Percentiles rank a stretch among this genome's conserved stretches.
These are phyloP conservation scores for Eustoma russellianum DNA, from an alignment of 257 asterid species.

Conservation along the genomic window DNA sequence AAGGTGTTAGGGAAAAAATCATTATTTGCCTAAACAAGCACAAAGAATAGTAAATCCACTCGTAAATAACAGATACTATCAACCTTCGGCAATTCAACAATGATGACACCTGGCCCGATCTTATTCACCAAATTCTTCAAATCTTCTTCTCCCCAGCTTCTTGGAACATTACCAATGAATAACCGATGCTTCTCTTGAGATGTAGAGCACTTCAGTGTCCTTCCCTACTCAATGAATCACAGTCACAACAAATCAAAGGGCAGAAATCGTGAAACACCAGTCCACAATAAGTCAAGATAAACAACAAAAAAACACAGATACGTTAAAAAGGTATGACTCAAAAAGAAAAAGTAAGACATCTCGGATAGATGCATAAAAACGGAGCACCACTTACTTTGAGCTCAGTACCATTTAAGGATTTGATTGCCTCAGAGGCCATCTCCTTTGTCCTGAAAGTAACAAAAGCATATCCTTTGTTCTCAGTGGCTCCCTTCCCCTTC, in stretches of 20 bases:
- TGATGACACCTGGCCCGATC: slow-evolving; percentile 82
- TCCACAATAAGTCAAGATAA: not conserved
- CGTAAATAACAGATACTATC: slow-evolving; percentile 6
- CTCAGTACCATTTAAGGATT: slow-evolving; percentile 68
- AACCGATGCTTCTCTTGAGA: slow-evolving; percentile 90
- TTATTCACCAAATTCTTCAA: slow-evolving; percentile 55
- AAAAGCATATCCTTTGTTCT: slow-evolving; percentile 92
- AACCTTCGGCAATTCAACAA: slow-evolving; percentile 78
- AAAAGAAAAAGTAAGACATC: not conserved
- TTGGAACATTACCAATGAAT: slow-evolving; percentile 88
- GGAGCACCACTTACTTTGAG: slow-evolving; percentile 42
- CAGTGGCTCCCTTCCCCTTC: slow-evolving; percentile 80
- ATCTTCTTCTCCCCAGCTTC: slow-evolving; percentile 84
- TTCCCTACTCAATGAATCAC: slow-evolving; percentile 40
- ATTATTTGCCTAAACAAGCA: not conserved
- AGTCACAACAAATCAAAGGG: not conserved
- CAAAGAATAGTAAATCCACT: slow-evolving; percentile 1
- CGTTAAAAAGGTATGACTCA: not conserved
- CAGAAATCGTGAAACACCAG: not conserved
- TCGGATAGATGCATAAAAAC: not conserved
- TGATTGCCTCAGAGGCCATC: slow-evolving; percentile 80
- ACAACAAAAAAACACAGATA: not conserved
- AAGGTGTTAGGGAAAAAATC: not conserved
- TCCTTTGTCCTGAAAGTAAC: slow-evolving; percentile 82
- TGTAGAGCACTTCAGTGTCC: slow-evolving; percentile 69